Base-by-base conservation (phyloP, 2,329 filamentous ascomycete genomes). In the Nigrograna mackinnonii region DNA sequence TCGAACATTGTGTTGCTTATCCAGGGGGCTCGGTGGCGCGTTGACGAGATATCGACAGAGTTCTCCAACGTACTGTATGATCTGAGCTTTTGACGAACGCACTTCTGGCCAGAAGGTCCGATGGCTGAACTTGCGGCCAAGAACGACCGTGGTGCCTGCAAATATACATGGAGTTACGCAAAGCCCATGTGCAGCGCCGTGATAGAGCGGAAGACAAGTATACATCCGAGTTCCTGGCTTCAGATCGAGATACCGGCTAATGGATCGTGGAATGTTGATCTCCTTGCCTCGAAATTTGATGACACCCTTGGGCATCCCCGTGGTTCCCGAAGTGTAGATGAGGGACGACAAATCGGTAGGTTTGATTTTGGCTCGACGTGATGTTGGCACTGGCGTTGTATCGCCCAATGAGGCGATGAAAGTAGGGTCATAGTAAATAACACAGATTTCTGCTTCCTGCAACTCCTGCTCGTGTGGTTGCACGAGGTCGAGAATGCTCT, bases 401-500 rank as follows among this genome's bases (percentile, higher is more conserved):
- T 64, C 46, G 1, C 46, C 37, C 3, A 67, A 44, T 5, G 53
- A 56, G 9, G 49, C 49, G 14, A 66, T 49, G 34, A 57, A 59
- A 1, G 46, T 35, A 6, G 64, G 53, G 17, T 57, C 44, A 45
- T 64, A 67, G 44, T 66, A 67, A 4, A 55, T 46, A 20, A 66
- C 60, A 21, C 48, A 51, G n/a, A 66, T 41, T 21, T 48, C 49
- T 2, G 51, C 34, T 3, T 52, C 43, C 22, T 60, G 49, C 3
- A 67, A 43, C 18, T 62, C 52, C 11, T 46, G 22, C 16, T 52
- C 48, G 33, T 55, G 53, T 20, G 60, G 54, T 37, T 65, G 57
- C 18, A 68, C 55, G 14, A 66, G 86, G 74, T 2, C 71, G 70
- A 2, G 80, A 77, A 50, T 78, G 67, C 43, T 75, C 64, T 0